Conservation (phyloP, 2,329 filamentous ascomycete species). For the Laburnicola sp. region DNA sequence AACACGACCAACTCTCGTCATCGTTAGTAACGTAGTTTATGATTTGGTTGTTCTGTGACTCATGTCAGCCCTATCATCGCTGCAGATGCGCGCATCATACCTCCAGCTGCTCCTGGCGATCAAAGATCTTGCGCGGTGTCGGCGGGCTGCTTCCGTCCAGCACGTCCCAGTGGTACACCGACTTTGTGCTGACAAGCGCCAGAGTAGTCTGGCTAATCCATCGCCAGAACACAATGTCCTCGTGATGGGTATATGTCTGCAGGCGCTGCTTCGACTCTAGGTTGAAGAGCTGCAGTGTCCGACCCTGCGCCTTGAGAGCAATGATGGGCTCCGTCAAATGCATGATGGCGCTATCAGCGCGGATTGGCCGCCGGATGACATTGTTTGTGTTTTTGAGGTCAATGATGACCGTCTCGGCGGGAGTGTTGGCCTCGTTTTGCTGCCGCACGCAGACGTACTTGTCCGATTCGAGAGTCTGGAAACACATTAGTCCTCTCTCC, state of each 20-base stretch:
- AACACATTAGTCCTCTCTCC: slow-evolving; percentile 23
- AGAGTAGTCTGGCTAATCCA: slow-evolving; percentile 92
- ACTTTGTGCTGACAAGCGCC: slow-evolving; percentile 85
- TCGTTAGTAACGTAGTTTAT: slow-evolving; percentile 98
- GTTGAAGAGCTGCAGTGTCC: slow-evolving; percentile 98
- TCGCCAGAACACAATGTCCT: slow-evolving; percentile 99
- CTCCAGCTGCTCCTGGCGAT: slow-evolving; percentile 85
- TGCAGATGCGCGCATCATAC: slow-evolving; percentile 56
- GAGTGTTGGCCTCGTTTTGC: slow-evolving; percentile 80
- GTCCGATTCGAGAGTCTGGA: slow-evolving; percentile 95
- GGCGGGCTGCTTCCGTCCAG: slow-evolving; percentile 78
- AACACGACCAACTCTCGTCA: slow-evolving; percentile 97
- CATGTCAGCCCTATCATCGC: slow-evolving; percentile 11
- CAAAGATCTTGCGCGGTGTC: slow-evolving; percentile 83
- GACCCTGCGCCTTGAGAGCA: slow-evolving; percentile 88
- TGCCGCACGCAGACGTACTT: slow-evolving; percentile 95
- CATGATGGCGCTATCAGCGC: slow-evolving; percentile 99
- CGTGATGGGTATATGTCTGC: slow-evolving; percentile 94
- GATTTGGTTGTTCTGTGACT: slow-evolving; percentile 82
- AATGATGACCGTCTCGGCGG: slow-evolving; percentile 94
- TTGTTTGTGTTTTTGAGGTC: slow-evolving; percentile 98
- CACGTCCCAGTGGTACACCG: slow-evolving; percentile 97
- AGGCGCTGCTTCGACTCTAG: slow-evolving; percentile 90
- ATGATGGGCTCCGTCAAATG: slow-evolving; percentile 97
- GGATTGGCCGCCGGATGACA: slow-evolving; percentile 91